Base-by-base conservation (phyloP, 129 eudicot genomes). In the Heracleum sosnowskyi region DNA sequence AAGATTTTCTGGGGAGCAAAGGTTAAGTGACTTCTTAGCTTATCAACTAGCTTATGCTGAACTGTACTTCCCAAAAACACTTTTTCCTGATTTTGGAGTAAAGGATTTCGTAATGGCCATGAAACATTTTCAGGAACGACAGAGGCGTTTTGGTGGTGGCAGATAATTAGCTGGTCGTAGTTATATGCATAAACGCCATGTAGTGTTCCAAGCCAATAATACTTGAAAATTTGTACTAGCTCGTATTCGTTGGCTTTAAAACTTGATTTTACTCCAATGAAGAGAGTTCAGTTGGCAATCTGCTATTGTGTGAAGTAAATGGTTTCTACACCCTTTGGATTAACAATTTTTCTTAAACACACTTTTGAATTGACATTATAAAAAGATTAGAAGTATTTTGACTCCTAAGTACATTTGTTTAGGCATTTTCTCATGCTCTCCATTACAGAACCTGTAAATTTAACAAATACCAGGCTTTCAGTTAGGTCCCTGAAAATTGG, bases 11-110 rank as follows among this genome's bases (percentile, higher is more conserved):
- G 68, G 68, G 68, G 68, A 60, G 29, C 68, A 24, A 60, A n/a
- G 68, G 34, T 60, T 60, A 28, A 60, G 68, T 34, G 33, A 60
- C 33, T 60, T 60, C 34, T 60, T 60, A 60, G 33, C 33, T 24
- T 60, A 60, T 60, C 68, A 60, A 26, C 9, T 28, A 60, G 68
- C 68, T 60, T 60, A 60, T 60, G 68, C 68, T 24, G 68, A 60
- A 60, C 33, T 60, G 33, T 60, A 60, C 68, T 60, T 60, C 34
- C 29, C 68, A n/a, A 9, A 26, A 60, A 60, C 68, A n/a, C 68
- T n/a, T 60, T 28, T 60, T 60, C 68, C 68, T 60, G 68, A 60
- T 60, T 60, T 60, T 26, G 68, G 34, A 60, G 68, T n/a, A 26
- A 28, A 60, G 12, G 68, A 60, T 1, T 60, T 60, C 68, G 28